phyloP scores from a whole-genome alignment of 495 filamentous ascomycete genomes.

The Pseudomonodictys pantanalensis region DNA sequence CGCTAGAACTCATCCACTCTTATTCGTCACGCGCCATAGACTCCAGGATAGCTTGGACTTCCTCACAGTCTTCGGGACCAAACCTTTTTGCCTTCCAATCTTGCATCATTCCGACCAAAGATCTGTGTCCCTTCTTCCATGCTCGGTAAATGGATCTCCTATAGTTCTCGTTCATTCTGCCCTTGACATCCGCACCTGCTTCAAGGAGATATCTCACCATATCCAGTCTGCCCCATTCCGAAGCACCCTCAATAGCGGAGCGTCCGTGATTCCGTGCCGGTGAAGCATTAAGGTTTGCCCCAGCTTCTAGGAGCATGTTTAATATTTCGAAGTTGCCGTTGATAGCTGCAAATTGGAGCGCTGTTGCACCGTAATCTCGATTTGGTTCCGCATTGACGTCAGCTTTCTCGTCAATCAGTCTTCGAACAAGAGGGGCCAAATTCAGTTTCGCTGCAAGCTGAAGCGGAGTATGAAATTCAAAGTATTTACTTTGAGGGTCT shows the following conservation, averaged over 20 bases:
- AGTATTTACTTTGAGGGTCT: too few species aligned
- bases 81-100: background rate
- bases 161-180: background rate
- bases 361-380: background rate
- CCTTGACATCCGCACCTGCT: background rate
- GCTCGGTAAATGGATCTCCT: background rate
- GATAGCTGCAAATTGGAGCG: conserved; percentile 8
- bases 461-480: background rate
- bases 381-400: background rate
- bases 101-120: background rate
- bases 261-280: background rate
- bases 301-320: background rate
- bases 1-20: too few species aligned
- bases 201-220: background rate
- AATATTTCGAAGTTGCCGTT: conserved; percentile 4
- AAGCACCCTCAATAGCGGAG: conserved; percentile 1
- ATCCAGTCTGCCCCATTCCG: background rate
- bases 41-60: background rate
- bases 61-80: background rate
- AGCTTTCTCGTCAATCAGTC: background rate
- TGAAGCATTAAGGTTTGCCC: conserved; percentile 1
- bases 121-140: background rate
- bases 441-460: background rate
- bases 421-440: background rate
- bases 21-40: background rate